Evolutionary conservation across 768 basidiomycete species (phyloP).

Genomic region (Piloderma croceum): DNA sequence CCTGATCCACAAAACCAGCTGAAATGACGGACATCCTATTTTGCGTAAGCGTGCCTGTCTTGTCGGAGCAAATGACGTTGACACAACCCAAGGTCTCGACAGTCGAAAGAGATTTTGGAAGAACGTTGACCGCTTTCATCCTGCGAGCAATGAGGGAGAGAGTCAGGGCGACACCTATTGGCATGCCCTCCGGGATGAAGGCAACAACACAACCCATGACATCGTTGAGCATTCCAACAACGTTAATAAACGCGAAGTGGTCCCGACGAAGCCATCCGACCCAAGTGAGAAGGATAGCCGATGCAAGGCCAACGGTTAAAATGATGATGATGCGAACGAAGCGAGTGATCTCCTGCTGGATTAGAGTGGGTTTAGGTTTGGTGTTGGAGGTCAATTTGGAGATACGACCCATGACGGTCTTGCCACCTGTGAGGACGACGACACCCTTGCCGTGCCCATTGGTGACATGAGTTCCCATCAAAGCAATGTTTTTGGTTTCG

Average conservation of each 20-base stretch:
- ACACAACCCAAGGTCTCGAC: slow-evolving; percentile 47
- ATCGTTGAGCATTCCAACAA: slow-evolving; percentile 36
- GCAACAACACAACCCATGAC: slow-evolving; percentile 16
- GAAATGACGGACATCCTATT: slow-evolving; percentile 71
- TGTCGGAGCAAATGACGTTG: slow-evolving; percentile 29
- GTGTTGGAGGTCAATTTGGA: slow-evolving; percentile 19
- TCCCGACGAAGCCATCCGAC: too few relatives aligned
- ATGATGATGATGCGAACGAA: slow-evolving; percentile 36
- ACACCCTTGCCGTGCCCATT: slow-evolving; percentile 32
- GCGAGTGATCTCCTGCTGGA: slow-evolving; percentile 19
- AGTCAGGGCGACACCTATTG: slow-evolving; percentile 33
- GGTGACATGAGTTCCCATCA: slow-evolving; percentile 16
- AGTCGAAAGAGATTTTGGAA: slow-evolving; percentile 37
- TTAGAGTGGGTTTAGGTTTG: slow-evolving; percentile 7
- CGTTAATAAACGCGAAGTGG: slow-evolving; percentile 29
- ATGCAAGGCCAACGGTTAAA: slow-evolving; percentile 26
- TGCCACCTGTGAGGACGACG: slow-evolving; percentile 31
- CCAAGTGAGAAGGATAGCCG: too few relatives aligned
- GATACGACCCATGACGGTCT: slow-evolving; percentile 27
- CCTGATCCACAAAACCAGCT: too few relatives aligned
- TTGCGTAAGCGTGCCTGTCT: slow-evolving; percentile 43
- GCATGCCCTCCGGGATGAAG: slow-evolving; percentile 38
- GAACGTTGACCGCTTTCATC: slow-evolving; percentile 36
- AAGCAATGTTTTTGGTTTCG: slow-evolving; percentile 40
- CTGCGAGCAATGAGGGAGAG: slow-evolving; percentile 28